These are phyloP conservation scores for Phoma herbarum DNA, from an alignment of 2,329 filamentous ascomycete genomes.

Conservation along the genomic window DNA sequence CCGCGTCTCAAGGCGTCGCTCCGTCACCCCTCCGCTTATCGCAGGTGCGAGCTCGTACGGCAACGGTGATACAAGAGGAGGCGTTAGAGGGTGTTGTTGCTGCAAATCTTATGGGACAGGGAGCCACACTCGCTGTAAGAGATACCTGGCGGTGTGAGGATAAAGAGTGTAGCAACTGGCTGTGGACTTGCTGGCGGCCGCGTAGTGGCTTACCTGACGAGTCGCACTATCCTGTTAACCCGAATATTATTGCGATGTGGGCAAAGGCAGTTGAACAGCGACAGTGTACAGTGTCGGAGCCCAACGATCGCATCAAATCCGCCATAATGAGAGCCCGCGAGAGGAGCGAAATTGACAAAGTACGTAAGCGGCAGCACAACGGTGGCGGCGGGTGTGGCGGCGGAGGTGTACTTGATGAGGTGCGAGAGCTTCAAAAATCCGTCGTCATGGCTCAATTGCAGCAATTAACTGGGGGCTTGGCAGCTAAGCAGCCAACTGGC, in stretches of 20 bases:
- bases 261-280: neutral
- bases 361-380: neutral
- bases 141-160: conserved; percentile 1
- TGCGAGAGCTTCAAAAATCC: neutral
- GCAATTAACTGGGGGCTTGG: neutral
- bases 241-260: conserved; percentile 1
- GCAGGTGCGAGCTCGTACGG: neutral
- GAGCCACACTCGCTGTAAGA: neutral
- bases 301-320: neutral
- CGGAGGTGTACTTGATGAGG: neutral
- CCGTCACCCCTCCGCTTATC: neutral
- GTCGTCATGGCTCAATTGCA: neutral
- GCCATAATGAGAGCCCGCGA: neutral
- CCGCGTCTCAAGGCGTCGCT: neutral
- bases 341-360: neutral
- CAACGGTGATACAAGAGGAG: neutral
- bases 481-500: neutral
- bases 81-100: neutral
- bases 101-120: neutral
- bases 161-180: neutral
- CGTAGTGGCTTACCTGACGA: neutral
- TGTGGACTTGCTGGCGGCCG: conserved; percentile 1
- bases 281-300: neutral
- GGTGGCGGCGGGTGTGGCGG: neutral
- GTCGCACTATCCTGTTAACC: neutral